Conservation (phyloP, 108 stramenopile genomes). For the Phaeodactylum tricornutum region DNA sequence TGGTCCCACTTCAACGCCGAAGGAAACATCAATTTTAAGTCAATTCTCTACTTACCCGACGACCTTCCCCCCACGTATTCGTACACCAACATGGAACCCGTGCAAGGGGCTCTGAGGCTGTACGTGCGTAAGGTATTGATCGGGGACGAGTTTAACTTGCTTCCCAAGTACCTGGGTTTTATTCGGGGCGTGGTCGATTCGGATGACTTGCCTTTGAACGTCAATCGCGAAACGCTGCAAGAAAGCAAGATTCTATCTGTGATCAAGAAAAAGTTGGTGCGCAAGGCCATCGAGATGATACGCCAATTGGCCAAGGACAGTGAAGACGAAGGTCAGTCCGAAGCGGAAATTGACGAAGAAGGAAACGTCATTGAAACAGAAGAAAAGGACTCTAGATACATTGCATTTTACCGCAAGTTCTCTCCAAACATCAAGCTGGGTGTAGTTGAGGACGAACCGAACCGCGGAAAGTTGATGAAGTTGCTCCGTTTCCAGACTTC, state of each 20-base stretch:
- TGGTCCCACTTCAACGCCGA: slow-evolving; percentile 99
- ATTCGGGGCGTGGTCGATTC: slow-evolving; percentile 96
- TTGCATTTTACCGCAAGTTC: slow-evolving; percentile 93
- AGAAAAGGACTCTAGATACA: slow-evolving; percentile 55
- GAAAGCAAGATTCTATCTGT: slow-evolving; percentile 93
- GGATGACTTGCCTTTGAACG: slow-evolving; percentile 99
- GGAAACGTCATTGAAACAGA: slow-evolving; percentile 42
- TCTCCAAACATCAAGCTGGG: slow-evolving; percentile 93
- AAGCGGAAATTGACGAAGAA: slow-evolving; percentile 40
- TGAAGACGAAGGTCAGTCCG: slow-evolving; percentile 39
- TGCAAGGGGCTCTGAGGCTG: slow-evolving; percentile 49
- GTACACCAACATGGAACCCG: slow-evolving; percentile 32
- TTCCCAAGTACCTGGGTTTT: slow-evolving; percentile 94
- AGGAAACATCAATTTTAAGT: slow-evolving; percentile 99
- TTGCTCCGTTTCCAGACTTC: slow-evolving; percentile 92
- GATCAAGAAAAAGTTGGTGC: slow-evolving; percentile 99
- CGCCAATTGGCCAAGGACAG: slow-evolving; percentile 64
- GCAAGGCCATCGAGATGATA: slow-evolving; percentile 97
- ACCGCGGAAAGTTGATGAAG: slow-evolving; percentile 86
- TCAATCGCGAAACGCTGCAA: slow-evolving; percentile 98
- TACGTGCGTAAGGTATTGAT: slow-evolving; percentile 99
- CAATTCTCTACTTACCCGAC: slow-evolving; percentile 90
- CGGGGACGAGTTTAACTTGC: slow-evolving; percentile 94
- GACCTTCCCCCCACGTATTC: slow-evolving; percentile 42
- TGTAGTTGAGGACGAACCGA: slow-evolving; percentile 93